These are phyloP conservation scores for Hondaea fermentalgiana DNA, from an alignment of 108 stramenopile species.

Conservation along the genomic window DNA sequence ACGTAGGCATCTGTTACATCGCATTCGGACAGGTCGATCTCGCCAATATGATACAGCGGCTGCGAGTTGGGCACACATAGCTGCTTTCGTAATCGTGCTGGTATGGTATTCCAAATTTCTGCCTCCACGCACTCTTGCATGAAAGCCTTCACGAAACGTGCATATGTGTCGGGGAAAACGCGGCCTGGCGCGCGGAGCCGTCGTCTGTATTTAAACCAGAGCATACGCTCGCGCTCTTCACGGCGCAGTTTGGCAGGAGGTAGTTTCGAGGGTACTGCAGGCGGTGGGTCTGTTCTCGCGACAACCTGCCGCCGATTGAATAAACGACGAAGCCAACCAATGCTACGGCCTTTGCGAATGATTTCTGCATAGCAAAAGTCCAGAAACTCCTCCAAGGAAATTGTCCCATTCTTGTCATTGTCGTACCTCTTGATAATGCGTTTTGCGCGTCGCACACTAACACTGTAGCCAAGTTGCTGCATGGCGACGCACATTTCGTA, in stretches of 20 bases:
- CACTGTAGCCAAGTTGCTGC: background rate
- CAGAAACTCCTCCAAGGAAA: background rate
- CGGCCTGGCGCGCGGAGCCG: background rate
- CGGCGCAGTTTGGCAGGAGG: background rate
- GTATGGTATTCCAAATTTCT: background rate
- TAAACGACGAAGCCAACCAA: background rate
- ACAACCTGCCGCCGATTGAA: background rate
- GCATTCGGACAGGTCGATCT: background rate
- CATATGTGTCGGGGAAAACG: background rate
- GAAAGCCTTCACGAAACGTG: background rate
- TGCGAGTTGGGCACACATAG: background rate
- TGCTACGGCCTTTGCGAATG: background rate
- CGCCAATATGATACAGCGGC: background rate
- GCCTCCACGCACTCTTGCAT: slow-evolving; percentile 6
- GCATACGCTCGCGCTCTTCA: background rate
- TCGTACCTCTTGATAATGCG: background rate
- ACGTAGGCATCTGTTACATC: background rate
- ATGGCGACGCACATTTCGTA: slow-evolving; percentile 32
- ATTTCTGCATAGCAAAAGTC: background rate
- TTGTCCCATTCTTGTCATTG: background rate
- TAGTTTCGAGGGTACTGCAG: background rate
- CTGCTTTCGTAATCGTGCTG: background rate
- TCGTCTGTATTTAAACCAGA: background rate
- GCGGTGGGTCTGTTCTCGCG: background rate
- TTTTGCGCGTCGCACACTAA: background rate